Base-by-base conservation (phyloP, 345 rosid genomes). In the Melastoma malabathricum region DNA sequence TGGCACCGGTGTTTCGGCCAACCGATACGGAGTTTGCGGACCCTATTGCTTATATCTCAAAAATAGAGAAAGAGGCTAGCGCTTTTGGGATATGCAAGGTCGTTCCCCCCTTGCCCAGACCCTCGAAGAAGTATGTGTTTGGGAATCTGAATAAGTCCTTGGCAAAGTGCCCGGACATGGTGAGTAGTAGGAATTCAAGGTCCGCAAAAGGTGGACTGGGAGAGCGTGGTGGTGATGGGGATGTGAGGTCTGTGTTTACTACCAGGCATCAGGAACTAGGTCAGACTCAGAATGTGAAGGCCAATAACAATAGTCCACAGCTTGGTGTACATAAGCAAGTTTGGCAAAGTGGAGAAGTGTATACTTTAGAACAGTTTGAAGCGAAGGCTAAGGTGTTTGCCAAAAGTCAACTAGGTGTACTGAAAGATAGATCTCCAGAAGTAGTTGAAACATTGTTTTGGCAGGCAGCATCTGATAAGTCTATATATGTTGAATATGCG, bases 251-350 rank as follows among this genome's bases (percentile, higher is more conserved):
- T 1, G 82, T 93, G 25, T 93, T 93, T 60, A 93, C 97, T 0
- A 93, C 99, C 34, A 82, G 99, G 69, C 96, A 83, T 44, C 99
- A 85, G 64, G 99, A 93, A 75, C 69, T 93, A 74, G 99, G 97
- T 3, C 86, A 78, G 66, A 56, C 96, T 3, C 86, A 78, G 66
- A 56, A 60, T 65, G 67, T 57, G 52, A 88, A 51, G 66, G 16
- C 16, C 3, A 93, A 73, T 43, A 22, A 19, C 9, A 59, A 31
- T 55, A 67, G 34, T 74, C 73, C 65, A 16, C 74, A 62, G 25
- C 38, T 57, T 54, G 78, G 75, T 53, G 94, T 64, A 39, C 81
- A 72, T 51, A 88, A 81, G 77, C 94, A 93, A 70, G 97, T 93
- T 38, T 93, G 99, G 99, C 96, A 93, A 64, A 93, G 97, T 75